Evolutionary conservation across 352 stramenopile species (phyloP).

Genomic region (Blastocystis sp.): DNA sequence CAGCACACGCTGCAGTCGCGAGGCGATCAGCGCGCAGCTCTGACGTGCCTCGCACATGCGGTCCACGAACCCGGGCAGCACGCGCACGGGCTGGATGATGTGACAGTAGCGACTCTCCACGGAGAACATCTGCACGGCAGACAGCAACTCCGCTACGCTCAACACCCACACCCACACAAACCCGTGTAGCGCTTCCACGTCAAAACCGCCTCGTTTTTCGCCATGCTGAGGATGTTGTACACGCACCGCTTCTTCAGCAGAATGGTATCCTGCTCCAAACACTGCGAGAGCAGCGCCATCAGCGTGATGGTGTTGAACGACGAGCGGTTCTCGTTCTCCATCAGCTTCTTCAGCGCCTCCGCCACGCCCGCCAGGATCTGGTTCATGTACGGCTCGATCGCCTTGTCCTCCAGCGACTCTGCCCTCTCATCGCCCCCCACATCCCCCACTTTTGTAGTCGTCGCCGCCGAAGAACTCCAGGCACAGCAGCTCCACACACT

Average conservation of each 20-base stretch:
- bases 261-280: not conserved
- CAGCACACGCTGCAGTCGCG: not conserved
- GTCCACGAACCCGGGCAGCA: slow-evolving; percentile 19
- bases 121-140: not conserved
- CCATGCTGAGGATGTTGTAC: not conserved
- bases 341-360: slow-evolving; percentile 18
- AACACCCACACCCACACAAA: too few species aligned
- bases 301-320: not conserved
- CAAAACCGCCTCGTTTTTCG: not conserved
- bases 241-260: not conserved
- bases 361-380: slow-evolving; percentile 7
- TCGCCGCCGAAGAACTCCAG: slow-evolving; percentile 17
- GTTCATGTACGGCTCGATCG: not conserved
- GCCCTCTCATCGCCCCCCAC: not conserved
- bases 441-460: not conserved
- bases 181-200: slow-evolving; percentile 16
- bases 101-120: slow-evolving; percentile 29
- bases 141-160: not conserved
- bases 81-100: not conserved
- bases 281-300: not conserved
- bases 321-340: slow-evolving; percentile 41
- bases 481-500: slow-evolving; percentile 41
- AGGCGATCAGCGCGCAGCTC: not conserved
- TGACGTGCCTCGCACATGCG: not conserved
- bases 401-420: slow-evolving; percentile 34